These are phyloP conservation scores for Leccinum pachyderme DNA, from an alignment of 1,284 basidiomycete species.

Conservation along the genomic window DNA sequence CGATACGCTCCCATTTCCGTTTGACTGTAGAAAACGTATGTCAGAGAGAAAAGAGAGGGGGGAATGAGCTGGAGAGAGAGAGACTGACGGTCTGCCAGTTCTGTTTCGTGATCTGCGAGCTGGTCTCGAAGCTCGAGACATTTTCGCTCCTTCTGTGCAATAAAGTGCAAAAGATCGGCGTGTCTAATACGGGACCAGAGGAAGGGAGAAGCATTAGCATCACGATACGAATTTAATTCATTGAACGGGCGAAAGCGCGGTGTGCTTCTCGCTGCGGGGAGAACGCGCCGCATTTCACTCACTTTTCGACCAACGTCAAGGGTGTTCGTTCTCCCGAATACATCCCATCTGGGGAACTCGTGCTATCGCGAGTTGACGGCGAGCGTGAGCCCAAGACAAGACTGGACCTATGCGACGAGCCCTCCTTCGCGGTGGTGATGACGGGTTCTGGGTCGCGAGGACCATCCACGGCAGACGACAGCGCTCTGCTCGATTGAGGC, in stretches of 20 bases:
- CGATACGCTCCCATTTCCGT: conserved; percentile 77
- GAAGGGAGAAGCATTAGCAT: background rate
- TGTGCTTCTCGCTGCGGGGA: background rate
- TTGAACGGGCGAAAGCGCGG: background rate
- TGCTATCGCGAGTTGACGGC: conserved; percentile 17
- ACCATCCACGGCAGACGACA: conserved; percentile 1
- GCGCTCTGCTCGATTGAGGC: background rate
- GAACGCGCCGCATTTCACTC: conserved; percentile 5
- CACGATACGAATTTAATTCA: background rate
- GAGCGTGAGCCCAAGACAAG: conserved; percentile 16
- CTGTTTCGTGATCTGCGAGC: conserved; percentile 65
- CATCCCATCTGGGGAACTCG: conserved; percentile 8
- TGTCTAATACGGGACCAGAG: conserved; percentile 47
- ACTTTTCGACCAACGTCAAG: conserved; percentile 32
- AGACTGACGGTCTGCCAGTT: conserved; percentile 56
- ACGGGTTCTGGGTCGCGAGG: conserved; percentile 7
- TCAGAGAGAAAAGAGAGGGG: background rate
- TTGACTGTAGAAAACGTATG: conserved; percentile 47
- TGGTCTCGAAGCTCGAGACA: conserved; percentile 76
- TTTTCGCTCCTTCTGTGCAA: conserved; percentile 80
- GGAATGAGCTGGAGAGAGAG: background rate
- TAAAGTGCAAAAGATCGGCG: conserved; percentile 70
- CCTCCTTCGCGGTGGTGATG: conserved; percentile 13
- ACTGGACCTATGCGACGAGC: conserved; percentile 21
- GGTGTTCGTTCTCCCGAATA: conserved; percentile 23